Conservation (phyloP, 352 stramenopile species). For the Globisporangium alternatum region DNA sequence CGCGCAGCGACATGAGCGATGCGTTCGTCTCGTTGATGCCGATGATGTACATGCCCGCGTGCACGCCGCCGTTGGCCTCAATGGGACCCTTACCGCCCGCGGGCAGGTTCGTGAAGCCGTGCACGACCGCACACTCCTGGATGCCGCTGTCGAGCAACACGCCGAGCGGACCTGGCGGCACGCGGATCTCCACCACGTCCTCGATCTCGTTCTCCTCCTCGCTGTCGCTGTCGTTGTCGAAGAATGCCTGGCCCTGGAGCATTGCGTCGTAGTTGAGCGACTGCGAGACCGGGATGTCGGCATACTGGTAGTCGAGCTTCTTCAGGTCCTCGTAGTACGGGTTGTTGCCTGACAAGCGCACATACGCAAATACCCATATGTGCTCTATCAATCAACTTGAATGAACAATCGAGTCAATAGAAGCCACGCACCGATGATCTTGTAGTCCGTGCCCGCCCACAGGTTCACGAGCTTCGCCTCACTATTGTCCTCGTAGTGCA, state of each 20-base stretch:
- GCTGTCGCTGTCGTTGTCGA: slow-evolving; percentile 80
- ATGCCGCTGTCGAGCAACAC: slow-evolving; percentile 78
- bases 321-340: slow-evolving; percentile 70
- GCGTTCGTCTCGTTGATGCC: slow-evolving; percentile 85
- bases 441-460: slow-evolving; percentile 81
- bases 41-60: slow-evolving; percentile 84
- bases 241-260: slow-evolving; percentile 72
- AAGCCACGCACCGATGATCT: slow-evolving; percentile 50
- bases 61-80: slow-evolving; percentile 56
- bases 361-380: background rate
- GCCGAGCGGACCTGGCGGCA: slow-evolving; percentile 68
- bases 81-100: slow-evolving; percentile 62
- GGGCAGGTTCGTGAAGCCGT: slow-evolving; percentile 72
- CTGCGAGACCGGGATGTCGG: slow-evolving; percentile 49
- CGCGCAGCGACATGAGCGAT: slow-evolving; percentile 75
- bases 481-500: slow-evolving; percentile 77
- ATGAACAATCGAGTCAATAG: background rate
- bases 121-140: slow-evolving; percentile 74
- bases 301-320: slow-evolving; percentile 70
- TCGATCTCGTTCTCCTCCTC: slow-evolving; percentile 80
- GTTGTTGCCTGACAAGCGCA: slow-evolving; percentile 28
- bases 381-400: background rate
- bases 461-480: slow-evolving; percentile 79
- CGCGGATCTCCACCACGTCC: slow-evolving; percentile 67
- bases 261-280: slow-evolving; percentile 48